Percentiles rank a stretch among this genome's conserved stretches.
phyloP scores from a whole-genome alignment of 371 early-diverging fungal genomes.

The Syncephalastrum racemosum region DNA sequence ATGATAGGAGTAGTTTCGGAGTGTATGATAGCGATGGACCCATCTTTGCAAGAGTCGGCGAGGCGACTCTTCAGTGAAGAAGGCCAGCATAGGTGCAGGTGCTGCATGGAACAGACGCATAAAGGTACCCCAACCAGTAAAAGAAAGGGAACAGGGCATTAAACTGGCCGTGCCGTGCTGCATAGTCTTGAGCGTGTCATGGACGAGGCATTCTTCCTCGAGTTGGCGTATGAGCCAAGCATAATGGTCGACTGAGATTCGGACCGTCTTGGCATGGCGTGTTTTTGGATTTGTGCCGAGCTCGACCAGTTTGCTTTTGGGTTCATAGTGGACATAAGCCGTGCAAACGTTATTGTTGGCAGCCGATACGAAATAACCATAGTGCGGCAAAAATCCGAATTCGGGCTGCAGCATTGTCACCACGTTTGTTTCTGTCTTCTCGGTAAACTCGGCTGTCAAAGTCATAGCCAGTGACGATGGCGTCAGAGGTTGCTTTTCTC shows the following conservation, averaged over 20 bases:
- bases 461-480: constrained; percentile 22
- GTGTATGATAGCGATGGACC: constrained; percentile 11
- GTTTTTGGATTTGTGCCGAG: constrained; percentile 30
- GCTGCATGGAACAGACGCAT: constrained; percentile 5
- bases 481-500: not conserved
- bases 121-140: not conserved
- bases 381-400: constrained; percentile 20
- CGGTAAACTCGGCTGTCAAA: constrained; percentile 23
- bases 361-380: constrained; percentile 6
- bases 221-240: constrained; percentile 40
- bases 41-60: constrained; percentile 17
- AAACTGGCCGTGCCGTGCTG: constrained; percentile 2
- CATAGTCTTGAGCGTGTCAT: constrained; percentile 8
- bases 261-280: constrained; percentile 21
- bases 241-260: constrained; percentile 34
- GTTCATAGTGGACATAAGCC: constrained; percentile 42
- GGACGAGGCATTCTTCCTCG: constrained; percentile 29
- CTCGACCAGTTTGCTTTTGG: constrained; percentile 23
- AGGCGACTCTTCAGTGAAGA: constrained; percentile 11
- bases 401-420: constrained; percentile 18
- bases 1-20: not conserved
- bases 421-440: constrained; percentile 9
- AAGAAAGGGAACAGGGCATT: constrained; percentile 7
- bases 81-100: constrained; percentile 24
- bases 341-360: constrained; percentile 8